Base-by-base conservation (phyloP, 768 basidiomycete genomes). In the Mycena epipterygia region DNA sequence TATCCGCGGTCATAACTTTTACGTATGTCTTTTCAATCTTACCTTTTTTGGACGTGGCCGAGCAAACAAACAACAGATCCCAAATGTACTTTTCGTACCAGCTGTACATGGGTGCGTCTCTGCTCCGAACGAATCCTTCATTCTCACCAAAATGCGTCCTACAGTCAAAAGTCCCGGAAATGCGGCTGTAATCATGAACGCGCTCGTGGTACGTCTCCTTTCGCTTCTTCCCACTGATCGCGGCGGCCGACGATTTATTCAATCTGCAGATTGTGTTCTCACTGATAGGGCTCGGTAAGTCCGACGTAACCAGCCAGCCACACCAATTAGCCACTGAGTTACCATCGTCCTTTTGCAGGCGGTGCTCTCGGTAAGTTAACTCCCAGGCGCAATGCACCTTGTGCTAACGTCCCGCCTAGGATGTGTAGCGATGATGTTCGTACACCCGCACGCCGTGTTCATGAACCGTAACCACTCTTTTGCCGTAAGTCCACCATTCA, bases 61-160 rank as follows among this genome's bases (percentile, higher is more conserved):
- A 41, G 59, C 30, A 12, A 32, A 63, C 59, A 17, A 29, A 27
- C 39, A 48, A 12, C 68, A 86, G 85, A 32, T 85, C 86, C 16
- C 86, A 87, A 67, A 72, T 82, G 68, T 85, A 82, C 73, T 86
- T 87, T 64, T 84, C 81, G 6, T 78, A 81, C 60, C 84, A 86
- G 71, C 73, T 86, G 8, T 79, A 84, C 53, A 72, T 73, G 17
- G 83, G 83, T 83, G 58, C 27, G 76, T 64, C 39, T 17, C 16
- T 41, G 8, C 19, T 4, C 19, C 4, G 4, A 11, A 17, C 13
- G 39, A 11, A 17, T 9, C 39, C 39, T n/a, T 17, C 13, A 41
- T 16, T 19, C 42, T 44, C 6, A 44, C 6, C 6, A n/a, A 5
- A 6, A 21, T 5, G 4, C 42, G 19, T n/a, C n/a, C n/a, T n/a